Evolutionary conservation across 2,329 filamentous ascomycete genomes (phyloP), one percentile per base, ranked within the genome.

Genomic region (Sarocladiaceae sp.): DNA sequence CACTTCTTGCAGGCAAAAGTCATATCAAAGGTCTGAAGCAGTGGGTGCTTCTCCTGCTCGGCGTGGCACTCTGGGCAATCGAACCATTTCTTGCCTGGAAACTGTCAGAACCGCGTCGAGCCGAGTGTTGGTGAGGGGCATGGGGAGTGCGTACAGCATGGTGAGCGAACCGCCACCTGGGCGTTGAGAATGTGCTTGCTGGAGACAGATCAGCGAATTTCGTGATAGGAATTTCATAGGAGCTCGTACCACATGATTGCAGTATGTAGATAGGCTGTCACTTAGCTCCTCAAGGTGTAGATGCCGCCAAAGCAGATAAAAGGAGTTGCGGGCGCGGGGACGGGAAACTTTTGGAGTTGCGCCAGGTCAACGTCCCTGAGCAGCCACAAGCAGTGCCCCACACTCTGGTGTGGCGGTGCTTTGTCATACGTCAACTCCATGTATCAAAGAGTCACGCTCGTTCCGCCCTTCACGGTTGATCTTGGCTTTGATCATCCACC

Each of bases 111-210:
- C 13, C 15, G 16, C 3, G 19, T 11, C 23, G 11, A 10, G 13
- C 13, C n/a, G 15, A 23, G 16, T 27, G 19, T 33, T 12, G 33
- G 32, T 37, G 26, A 41, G 15, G 27, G 40, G 20, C 26, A 37
- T 26, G 41, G 34, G 41, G 19, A 39, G 33, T 29, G 67, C 82
- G 57, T 78, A 91, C 93, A 98, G 75, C 93, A 98, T 50, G 90
- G 87, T 46, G 90, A 93, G 57, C 93, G 87, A 69, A 98, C 94
- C 47, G 91, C 74, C 59, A 98, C 93, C 70, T 98, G 93, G 51
- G 91, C 93, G 74, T 98, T 98, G 65, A 98, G 82, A 60, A 98
- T 75, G 73, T 98, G 93, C 77, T 97, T 97, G 75, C 93, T 96
- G 55, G 20, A 20, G 42, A 46, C 43, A 47, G 27, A 37, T 49